Evolutionary conservation across 371 early-diverging fungal species (phyloP), one percentile per base, ranked within the genome.

Genomic region (Mortierella sp.): DNA sequence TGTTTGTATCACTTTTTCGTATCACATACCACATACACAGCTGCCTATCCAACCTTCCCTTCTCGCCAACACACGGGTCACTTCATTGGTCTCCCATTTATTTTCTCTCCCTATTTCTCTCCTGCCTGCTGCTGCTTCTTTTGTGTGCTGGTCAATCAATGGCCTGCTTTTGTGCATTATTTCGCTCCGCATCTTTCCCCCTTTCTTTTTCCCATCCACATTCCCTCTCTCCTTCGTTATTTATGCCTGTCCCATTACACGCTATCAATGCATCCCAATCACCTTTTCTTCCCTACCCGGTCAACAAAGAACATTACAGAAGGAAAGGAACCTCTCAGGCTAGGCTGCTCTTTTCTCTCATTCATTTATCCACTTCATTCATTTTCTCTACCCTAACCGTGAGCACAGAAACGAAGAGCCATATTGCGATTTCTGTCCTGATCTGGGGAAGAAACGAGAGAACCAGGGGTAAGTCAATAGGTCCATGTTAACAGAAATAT

Each of bases 351-450:
- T 21, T 38, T 41, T 21, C 16, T 38, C 21, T 24, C 24, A 7
- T 38, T 38, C 16, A 35, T 58, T 58, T 58, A 12, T 16, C 29
- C 35, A 63, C 27, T 35, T 63, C 63, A 63, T 32, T 41, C 68
- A 68, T 21, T 18, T 24, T 68, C 24, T 5, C 8, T 21, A 68
- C 35, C 68, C 63, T 35, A 24, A 3, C 38, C 38, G 43, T 68
- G 68, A 68, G 68, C 68, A 68, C 6, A 35, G 32, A 63, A 35
- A 32, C n/a, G 16, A 65, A 68, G 68, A 68, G 68, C 68, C 24
- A 38, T 68, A 68, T 41, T 38, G 68, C 38, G 63, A 63, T 38
- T 41, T 68, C 41, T 41, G 41, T 41, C 38, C 35, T 38, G 68
- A 68, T 41, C 68, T 24, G 68, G 24, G 43, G 21, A 32, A 32